Percentiles rank a stretch among this genome's conserved stretches.
Evolutionary conservation across 345 rosid genomes (phyloP).

Genomic region (Linum lewisii): DNA sequence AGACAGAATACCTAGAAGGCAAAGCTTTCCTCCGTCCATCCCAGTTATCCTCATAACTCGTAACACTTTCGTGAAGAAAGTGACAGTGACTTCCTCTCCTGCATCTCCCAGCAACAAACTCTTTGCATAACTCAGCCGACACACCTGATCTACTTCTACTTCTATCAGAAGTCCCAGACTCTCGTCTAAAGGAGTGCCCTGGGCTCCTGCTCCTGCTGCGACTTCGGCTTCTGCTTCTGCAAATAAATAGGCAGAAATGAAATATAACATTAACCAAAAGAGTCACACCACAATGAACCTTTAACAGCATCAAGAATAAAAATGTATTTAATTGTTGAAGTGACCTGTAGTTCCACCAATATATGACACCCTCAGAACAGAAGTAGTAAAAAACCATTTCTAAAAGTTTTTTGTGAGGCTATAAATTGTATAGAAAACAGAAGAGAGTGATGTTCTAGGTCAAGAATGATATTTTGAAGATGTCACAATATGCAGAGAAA

Average conservation of each 20-base stretch:
- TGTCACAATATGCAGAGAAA: not conserved
- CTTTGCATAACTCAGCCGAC: conserved; percentile 50
- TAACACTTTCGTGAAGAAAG: conserved; percentile 42
- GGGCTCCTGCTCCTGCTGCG: conserved; percentile 77
- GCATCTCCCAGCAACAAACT: conserved; percentile 61
- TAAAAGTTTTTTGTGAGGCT: no score
- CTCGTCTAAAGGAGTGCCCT: conserved; percentile 40
- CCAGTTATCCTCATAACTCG: conserved; percentile 38
- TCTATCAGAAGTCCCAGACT: conserved; percentile 51
- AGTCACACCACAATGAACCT: not conserved
- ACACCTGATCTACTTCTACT: conserved; percentile 39
- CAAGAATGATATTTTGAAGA: not conserved
- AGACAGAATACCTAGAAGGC: conserved; percentile 34
- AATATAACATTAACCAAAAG: conserved; percentile 1
- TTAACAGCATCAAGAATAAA: not conserved
- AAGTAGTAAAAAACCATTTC: no score
- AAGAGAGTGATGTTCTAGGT: no score
- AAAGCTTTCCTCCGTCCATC: conserved; percentile 42
- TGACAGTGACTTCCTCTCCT: conserved; percentile 53
- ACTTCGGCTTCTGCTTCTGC: conserved; percentile 39
- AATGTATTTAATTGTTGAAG: no score
- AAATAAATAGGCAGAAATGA: conserved; percentile 5
- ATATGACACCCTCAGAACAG: no score
- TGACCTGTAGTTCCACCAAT: no score
- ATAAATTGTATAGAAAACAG: no score